These are phyloP conservation scores for Lipomyces japonicus DNA, from an alignment of 805 yeast genomes.

Conservation along the genomic window DNA sequence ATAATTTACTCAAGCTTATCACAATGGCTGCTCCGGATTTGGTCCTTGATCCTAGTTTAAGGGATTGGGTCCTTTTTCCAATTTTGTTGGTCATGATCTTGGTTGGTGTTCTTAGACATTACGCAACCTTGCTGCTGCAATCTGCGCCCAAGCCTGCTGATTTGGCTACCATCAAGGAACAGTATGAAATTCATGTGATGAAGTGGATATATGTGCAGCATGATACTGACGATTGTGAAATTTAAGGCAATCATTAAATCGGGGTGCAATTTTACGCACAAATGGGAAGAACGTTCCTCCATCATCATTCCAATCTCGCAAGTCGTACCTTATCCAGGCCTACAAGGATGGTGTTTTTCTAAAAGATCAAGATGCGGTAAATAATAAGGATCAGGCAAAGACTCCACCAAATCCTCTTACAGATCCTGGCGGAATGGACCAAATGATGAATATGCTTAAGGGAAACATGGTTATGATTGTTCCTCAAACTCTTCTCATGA, in stretches of 20 bases:
- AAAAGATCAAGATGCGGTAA: constrained; percentile 46
- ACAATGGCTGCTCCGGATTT: constrained; percentile 49
- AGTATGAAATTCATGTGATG: constrained; percentile 29
- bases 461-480: constrained; percentile 76
- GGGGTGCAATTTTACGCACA: constrained; percentile 54
- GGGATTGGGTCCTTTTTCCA: constrained; percentile 88
- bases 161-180: constrained; percentile 53
- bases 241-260: constrained; percentile 51
- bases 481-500: constrained; percentile 92
- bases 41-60: constrained; percentile 72
- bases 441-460: constrained; percentile 71
- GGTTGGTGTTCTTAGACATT: constrained; percentile 74
- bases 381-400: constrained; percentile 24
- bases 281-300: constrained; percentile 53
- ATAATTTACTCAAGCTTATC: no score
- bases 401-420: constrained; percentile 54
- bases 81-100: constrained; percentile 85
- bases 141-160: constrained; percentile 55
- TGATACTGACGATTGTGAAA: background rate
- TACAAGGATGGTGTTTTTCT: constrained; percentile 54
- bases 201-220: constrained; percentile 15
- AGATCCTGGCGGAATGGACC: constrained; percentile 69
- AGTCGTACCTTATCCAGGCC: constrained; percentile 45
- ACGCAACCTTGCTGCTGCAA: constrained; percentile 57
- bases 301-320: constrained; percentile 53